Evolutionary conservation across 345 rosid genomes (phyloP).

Genomic region (Psidium guajava): DNA sequence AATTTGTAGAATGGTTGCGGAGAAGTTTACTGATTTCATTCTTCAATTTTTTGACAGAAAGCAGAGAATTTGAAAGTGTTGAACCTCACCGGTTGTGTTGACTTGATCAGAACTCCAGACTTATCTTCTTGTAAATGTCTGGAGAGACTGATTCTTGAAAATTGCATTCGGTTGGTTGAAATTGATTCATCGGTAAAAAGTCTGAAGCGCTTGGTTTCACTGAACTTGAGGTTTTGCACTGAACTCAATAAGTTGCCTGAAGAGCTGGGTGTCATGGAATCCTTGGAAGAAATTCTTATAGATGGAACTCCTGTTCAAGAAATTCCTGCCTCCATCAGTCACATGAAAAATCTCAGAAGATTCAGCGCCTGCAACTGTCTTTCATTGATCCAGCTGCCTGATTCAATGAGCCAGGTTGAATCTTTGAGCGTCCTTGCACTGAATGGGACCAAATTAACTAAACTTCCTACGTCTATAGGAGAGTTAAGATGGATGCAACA

Average conservation of each 20-base stretch:
- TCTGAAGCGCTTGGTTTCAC: neutral
- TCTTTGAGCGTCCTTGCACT: neutral
- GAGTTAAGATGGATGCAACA: rapidly evolving
- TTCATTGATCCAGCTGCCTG: neutral
- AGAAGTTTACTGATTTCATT: neutral
- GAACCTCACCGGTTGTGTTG: neutral
- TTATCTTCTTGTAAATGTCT: neutral
- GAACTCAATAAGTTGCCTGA: neutral
- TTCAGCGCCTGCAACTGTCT: neutral
- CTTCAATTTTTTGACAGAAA: neutral
- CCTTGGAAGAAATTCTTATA: neutral
- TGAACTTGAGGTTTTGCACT: neutral
- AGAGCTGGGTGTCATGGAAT: neutral
- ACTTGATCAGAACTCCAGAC: neutral
- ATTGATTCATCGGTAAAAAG: neutral
- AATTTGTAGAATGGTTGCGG: neutral
- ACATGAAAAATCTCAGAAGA: neutral
- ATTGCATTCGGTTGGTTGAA: neutral
- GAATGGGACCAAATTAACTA: neutral
- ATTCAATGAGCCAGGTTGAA: neutral
- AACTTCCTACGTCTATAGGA: neutral
- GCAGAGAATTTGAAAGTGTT: neutral
- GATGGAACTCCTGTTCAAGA: neutral
- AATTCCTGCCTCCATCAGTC: neutral
- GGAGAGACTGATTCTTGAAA: neutral